Percentiles rank a stretch among this genome's conserved stretches.
Evolutionary conservation across 805 yeast genomes (phyloP).

Genomic region (Candida adriatica): DNA sequence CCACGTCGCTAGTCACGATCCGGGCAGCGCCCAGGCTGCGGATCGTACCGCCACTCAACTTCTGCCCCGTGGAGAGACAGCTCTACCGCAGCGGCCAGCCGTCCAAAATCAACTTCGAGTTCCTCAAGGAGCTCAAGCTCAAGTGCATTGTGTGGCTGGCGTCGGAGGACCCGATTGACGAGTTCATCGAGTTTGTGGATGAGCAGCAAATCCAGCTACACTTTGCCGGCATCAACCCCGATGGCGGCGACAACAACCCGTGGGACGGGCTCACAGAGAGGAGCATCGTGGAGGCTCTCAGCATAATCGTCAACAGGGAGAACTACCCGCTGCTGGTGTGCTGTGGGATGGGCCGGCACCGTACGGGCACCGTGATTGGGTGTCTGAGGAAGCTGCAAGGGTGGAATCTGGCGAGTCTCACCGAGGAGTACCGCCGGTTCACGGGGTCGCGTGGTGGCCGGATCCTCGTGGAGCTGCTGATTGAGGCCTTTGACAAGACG

Average conservation of each 20-base stretch:
- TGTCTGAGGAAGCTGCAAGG: slow-evolving; percentile 88
- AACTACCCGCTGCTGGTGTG: slow-evolving; percentile 85
- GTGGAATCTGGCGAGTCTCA: slow-evolving; percentile 92
- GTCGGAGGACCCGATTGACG: slow-evolving; percentile 91
- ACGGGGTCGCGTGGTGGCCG: slow-evolving; percentile 92
- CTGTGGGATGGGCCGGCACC: slow-evolving; percentile 97
- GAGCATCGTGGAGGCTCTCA: slow-evolving; percentile 72
- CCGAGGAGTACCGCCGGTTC: slow-evolving; percentile 90
- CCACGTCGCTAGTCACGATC: slow-evolving; percentile 7
- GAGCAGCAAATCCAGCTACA: slow-evolving; percentile 65
- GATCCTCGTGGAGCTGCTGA: slow-evolving; percentile 81
- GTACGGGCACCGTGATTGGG: slow-evolving; percentile 96
- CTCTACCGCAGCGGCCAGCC: slow-evolving; percentile 93
- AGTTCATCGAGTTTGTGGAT: slow-evolving; percentile 74
- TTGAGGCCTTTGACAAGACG: slow-evolving; percentile 59
- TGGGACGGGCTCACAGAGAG: slow-evolving; percentile 93
- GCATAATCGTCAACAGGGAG: slow-evolving; percentile 62
- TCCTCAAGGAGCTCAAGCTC: slow-evolving; percentile 64
- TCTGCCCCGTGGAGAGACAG: slow-evolving; percentile 87
- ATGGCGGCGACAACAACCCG: slow-evolving; percentile 73
- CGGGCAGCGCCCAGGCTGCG: slow-evolving; percentile 41
- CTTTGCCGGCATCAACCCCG: slow-evolving; percentile 77
- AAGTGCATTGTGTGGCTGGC: slow-evolving; percentile 91
- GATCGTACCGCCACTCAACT: slow-evolving; percentile 90
- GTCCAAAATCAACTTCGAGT: slow-evolving; percentile 85